Percentiles rank a stretch among this genome's conserved stretches.
phyloP scores from a whole-genome alignment of 441 rosid species.

The Dalechampia spathulata region DNA sequence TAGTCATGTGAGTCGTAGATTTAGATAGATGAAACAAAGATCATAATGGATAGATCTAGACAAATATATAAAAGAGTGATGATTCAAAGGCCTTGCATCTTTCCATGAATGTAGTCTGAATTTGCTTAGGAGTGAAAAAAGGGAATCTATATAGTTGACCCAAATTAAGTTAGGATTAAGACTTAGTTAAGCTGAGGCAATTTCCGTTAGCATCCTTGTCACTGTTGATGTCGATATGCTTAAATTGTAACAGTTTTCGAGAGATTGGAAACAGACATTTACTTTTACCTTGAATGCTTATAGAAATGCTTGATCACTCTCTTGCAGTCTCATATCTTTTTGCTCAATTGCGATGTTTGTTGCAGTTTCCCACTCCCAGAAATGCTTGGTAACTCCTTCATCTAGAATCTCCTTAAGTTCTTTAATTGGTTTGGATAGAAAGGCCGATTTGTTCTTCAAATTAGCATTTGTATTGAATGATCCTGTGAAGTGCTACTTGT shows the following conservation, averaged over 20 bases:
- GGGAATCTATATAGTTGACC: too few species aligned
- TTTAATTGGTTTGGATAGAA: neutral
- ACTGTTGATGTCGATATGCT: neutral
- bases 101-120: too few species aligned
- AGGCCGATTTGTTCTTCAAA: neutral
- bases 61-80: too few species aligned
- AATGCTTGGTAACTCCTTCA: constrained; percentile 54
- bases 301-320: neutral
- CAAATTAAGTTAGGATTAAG: too few species aligned
- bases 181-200: too few species aligned
- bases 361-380: constrained; percentile 77
- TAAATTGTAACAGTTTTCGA: neutral
- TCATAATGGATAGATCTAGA: too few species aligned
- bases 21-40: too few species aligned
- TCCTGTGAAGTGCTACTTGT: neutral
- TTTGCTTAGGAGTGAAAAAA: too few species aligned
- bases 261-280: neutral
- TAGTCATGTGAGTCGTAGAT: too few species aligned
- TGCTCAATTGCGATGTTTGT: constrained; percentile 85
- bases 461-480: too few species aligned
- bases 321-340: constrained; percentile 64
- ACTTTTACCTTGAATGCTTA: neutral
- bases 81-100: too few species aligned
- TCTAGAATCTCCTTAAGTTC: constrained; percentile 1
- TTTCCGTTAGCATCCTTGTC: neutral